Evolutionary conservation across 352 stramenopile genomes (phyloP), one percentile per base, ranked within the genome.

Genomic region (Lagenidium giganteum): DNA sequence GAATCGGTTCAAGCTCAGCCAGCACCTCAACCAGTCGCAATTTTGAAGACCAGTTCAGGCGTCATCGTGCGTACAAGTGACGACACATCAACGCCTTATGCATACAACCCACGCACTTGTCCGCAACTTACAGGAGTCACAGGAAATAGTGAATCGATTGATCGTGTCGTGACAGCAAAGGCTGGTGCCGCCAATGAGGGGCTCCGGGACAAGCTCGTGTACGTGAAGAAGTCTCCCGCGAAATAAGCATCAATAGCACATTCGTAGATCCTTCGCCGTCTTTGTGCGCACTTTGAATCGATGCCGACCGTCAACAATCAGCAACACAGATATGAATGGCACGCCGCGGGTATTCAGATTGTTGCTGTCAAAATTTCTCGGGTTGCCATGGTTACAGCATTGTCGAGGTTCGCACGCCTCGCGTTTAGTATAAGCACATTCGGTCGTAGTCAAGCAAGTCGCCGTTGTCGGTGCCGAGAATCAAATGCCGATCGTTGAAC

Each of bases 381-480:
- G n/a, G n/a, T n/a, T n/a, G n/a, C n/a, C n/a, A n/a, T n/a, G n/a
- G n/a, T n/a, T n/a, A n/a, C n/a, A n/a, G n/a, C n/a, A n/a, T n/a
- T n/a, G n/a, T n/a, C n/a, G n/a, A n/a, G n/a, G n/a, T n/a, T n/a
- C n/a, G n/a, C n/a, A n/a, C n/a, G n/a, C n/a, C n/a, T n/a, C n/a
- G 22, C 7, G 16, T 32, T 21, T 31, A 32, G 9, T 21, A 32
- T 9, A 29, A 38, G 34, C 70, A 58, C n/a, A 77, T 60, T 59
- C 76, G 72, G 54, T 88, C 76, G 65, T 85, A 87, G 69, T 89
- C 66, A 56, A 89, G 50, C 36, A 92, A 68, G 46, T 86, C 69
- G 40, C 80, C 83, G 31, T 57, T 61, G 42, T 87, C 58, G 9
- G 83, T 91, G 33, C 83, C 83, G 34, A 94, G 69, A 32, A 93